Base-by-base conservation (phyloP, 2,329 filamentous ascomycete genomes). In the Aspergillus arachidicola region DNA sequence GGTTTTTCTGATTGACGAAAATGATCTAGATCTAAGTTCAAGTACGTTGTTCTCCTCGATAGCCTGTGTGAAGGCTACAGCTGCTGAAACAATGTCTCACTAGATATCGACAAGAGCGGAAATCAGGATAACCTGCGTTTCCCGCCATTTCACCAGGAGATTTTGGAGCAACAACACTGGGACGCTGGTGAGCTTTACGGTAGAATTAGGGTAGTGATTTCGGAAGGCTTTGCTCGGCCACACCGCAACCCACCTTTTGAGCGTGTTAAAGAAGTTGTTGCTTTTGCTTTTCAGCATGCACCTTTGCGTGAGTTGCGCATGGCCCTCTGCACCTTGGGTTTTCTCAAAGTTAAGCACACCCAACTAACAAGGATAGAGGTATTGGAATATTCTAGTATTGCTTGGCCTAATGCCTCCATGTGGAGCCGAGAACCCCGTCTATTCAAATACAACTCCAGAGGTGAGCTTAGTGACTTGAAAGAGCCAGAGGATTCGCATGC, bases 231-330 rank as follows among this genome's bases (percentile, higher is more conserved):
- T 62, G 81, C 84, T 11, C 81, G 87, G 43, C 78, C 76, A 10
- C 72, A 76, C 67, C 77, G 79, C 34, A 73, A 68, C 9, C 78
- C 75, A 6, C 85, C 87, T 0, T 87, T 91, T 67, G 88, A 92
- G 69, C 82, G 87, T 46, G 81, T 91, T 65, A 91, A 89, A 72
- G 92, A 94, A 70, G 78, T 93, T 51, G 86, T 93, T 28, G 86
- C 86, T 16, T 95, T 96, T 76, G 89, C 92, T 1, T 96, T 96
- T 71, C 91, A 95, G 72, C 91, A 95, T 80, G 93, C 91, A 38
- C 92, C 93, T 1, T 79, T 91, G 60, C 85, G 92, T 94, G 80
- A 68, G 83, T 78, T 32, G 34, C 26, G 26, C 19, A 34, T 46
- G 16, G 16, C 11, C 12, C 12, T 48, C 21, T 48, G 45, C 6